Percentiles rank a stretch among this genome's conserved stretches.
Conservation (phyloP, 2,329 filamentous ascomycete species). For the Passalora sequoiae region DNA sequence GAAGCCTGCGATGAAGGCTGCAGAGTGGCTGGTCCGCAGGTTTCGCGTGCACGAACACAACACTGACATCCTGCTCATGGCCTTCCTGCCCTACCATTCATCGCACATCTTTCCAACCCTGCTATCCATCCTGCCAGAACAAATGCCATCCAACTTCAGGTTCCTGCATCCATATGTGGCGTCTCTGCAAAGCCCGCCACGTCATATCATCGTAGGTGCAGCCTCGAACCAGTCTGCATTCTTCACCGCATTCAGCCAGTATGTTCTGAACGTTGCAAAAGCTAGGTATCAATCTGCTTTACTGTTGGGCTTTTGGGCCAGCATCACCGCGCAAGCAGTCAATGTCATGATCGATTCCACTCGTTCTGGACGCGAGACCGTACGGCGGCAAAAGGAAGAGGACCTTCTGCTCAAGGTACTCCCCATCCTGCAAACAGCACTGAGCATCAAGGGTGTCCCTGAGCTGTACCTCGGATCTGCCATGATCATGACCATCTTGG, state of each 20-base stretch:
- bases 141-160: constrained; percentile 68
- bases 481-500: constrained; percentile 82
- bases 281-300: constrained; percentile 68
- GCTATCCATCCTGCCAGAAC: constrained; percentile 76
- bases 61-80: constrained; percentile 68
- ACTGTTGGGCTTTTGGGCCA: constrained; percentile 84
- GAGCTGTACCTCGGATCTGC: constrained; percentile 83
- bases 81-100: constrained; percentile 89
- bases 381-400: constrained; percentile 77
- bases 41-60: constrained; percentile 95
- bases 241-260: constrained; percentile 68
- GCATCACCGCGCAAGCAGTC: constrained; percentile 77
- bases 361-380: constrained; percentile 67
- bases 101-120: constrained; percentile 79
- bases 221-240: constrained; percentile 74
- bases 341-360: constrained; percentile 74
- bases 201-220: constrained; percentile 76
- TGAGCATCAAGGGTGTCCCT: constrained; percentile 68
- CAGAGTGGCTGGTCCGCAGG: constrained; percentile 90
- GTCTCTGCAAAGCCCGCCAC: constrained; percentile 68
- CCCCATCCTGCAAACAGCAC: constrained; percentile 69
- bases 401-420: constrained; percentile 63
- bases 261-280: constrained; percentile 69
- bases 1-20: constrained; percentile 79
- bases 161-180: constrained; percentile 84